Base-by-base conservation (phyloP, 495 filamentous ascomycete genomes). In the Penicillium crystallinum region DNA sequence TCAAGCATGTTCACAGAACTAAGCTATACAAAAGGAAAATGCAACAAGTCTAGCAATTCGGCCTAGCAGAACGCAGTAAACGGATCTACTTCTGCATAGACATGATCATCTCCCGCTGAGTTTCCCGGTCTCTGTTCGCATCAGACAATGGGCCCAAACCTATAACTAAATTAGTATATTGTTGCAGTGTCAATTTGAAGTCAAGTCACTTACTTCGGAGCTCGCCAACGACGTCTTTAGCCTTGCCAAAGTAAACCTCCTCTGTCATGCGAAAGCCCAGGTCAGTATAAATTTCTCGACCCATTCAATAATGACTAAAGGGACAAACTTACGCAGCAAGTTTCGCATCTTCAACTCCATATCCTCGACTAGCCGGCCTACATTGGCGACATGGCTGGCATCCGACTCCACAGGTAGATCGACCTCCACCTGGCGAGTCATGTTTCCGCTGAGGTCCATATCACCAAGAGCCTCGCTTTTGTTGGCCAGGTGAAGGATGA, bases 311-410 rank as follows among this genome's bases (percentile, higher is more conserved):
- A 35, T 17, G 33, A 38, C 18, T 3, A 30, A 17, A 35, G n/a
- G 25, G 30, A 8, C 31, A 37, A 18, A 74, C 80, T 43, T 72
- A 84, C 81, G 95, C 66, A 99, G 77, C 70, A 97, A 69, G 67
- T 97, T 99, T 71, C 93, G 84, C 95, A 99, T 99, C 81, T 97
- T 96, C 67, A 96, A 79, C 52, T 99, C 93, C 92, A 99, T 97
- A 74, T 99, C 95, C 77, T 99, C 93, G 40, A 99, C 92, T 63
- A 99, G 77, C 69, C 83, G 79, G 35, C 93, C 93, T 55, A 97
- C 90, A 68, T 99, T 99, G 43, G 88, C 88, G 55, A 99, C 90
- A 73, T 99, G 93, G 70, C 88, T 90, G 40, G 84, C 84, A 71
- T 98, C 95, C 58, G 85, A 89, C 52, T 92, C 88, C 12, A 96